phyloP scores from a whole-genome alignment of 768 basidiomycete genomes.

The Favolaschia claudopus region DNA sequence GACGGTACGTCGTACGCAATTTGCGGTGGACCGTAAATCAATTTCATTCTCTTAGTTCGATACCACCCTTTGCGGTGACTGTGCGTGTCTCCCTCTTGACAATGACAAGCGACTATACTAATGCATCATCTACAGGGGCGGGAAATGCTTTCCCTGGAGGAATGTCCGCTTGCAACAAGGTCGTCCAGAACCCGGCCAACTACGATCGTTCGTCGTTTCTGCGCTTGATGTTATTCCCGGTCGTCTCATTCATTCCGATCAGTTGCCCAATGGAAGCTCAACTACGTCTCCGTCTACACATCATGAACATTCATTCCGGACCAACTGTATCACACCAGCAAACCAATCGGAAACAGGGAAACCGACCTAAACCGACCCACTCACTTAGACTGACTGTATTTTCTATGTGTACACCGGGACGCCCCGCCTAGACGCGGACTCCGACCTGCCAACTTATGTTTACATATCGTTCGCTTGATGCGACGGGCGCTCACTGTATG shows the following conservation, averaged over 20 bases:
- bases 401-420: slow-evolving; percentile 4
- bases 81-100: too few species aligned
- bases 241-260: slow-evolving; percentile 30
- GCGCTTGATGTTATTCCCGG: slow-evolving; percentile 30
- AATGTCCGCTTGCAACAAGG: slow-evolving; percentile 53
- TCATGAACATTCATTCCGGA: slow-evolving; percentile 11
- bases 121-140: too few species aligned
- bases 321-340: not conserved
- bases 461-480: slow-evolving; percentile 6
- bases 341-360: slow-evolving; percentile 23
- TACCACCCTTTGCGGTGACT: slow-evolving; percentile 57
- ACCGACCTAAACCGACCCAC: too few species aligned
- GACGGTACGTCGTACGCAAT: slow-evolving; percentile 31
- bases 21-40: not conserved
- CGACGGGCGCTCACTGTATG: slow-evolving; percentile 8
- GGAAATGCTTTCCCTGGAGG: slow-evolving; percentile 48
- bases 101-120: too few species aligned
- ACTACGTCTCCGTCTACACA: slow-evolving; percentile 63
- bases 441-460: not conserved
- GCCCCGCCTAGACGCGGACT: not conserved
- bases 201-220: slow-evolving; percentile 45
- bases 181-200: slow-evolving; percentile 64
- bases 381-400: too few species aligned
- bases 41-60: slow-evolving; percentile 35
- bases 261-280: slow-evolving; percentile 66